Conservation (phyloP, 1,284 basidiomycete genomes). For the Irpex sp. region DNA sequence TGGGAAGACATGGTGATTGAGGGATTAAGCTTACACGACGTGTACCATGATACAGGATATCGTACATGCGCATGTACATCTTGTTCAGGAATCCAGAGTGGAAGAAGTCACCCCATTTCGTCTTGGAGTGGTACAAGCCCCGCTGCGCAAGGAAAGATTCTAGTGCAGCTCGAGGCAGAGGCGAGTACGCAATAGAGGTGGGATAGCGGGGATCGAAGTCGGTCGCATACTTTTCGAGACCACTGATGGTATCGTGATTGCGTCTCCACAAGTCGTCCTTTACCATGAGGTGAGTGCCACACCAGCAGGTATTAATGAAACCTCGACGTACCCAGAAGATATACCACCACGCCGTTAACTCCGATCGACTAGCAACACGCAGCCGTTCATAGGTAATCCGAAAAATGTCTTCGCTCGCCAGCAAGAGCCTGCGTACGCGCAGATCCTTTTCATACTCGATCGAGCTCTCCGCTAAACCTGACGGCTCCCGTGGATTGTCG, state of each 20-base stretch:
- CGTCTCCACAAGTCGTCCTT: conserved; percentile 74
- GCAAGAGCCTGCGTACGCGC: conserved; percentile 53
- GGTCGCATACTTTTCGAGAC: conserved; percentile 41
- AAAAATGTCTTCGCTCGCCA: conserved; percentile 47
- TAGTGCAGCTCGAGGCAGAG: conserved; percentile 62
- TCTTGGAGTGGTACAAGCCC: conserved; percentile 50
- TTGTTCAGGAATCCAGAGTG: conserved; percentile 73
- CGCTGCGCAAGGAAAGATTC: conserved; percentile 65
- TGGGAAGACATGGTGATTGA: not conserved
- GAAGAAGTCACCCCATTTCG: conserved; percentile 51
- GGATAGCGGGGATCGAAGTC: conserved; percentile 77
- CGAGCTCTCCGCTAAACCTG: conserved; percentile 41
- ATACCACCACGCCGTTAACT: conserved; percentile 77
- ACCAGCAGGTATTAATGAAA: not conserved
- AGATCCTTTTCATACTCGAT: conserved; percentile 49
- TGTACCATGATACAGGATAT: conserved; percentile 61
- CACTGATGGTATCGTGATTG: conserved; percentile 54
- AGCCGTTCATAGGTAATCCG: conserved; percentile 57
- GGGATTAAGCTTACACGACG: conserved; percentile 34
- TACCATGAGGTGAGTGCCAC: not conserved
- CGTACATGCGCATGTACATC: conserved; percentile 71
- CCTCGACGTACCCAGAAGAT: conserved; percentile 64
- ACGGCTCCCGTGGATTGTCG: conserved; percentile 46
- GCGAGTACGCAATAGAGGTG: conserved; percentile 73
- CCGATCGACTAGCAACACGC: conserved; percentile 45